Base-by-base conservation (phyloP, 352 stramenopile genomes). In the Elongisporangium undulatum region DNA sequence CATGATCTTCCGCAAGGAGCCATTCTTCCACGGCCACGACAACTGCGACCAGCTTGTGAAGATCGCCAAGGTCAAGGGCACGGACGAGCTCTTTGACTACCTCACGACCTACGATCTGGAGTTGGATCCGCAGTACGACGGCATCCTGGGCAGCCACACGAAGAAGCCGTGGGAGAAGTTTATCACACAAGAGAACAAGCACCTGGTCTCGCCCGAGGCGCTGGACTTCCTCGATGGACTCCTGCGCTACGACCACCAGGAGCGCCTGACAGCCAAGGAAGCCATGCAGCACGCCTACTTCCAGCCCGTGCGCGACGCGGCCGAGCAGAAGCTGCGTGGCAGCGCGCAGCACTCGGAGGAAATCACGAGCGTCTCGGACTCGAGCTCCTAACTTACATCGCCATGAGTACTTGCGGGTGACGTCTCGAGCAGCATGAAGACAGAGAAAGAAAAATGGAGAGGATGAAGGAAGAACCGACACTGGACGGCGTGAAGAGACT, bases 1-100 rank as follows among this genome's bases (percentile, higher is more conserved):
- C n/a, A 99, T 99, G 97, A 98, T 99, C 69, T 99, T 99, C 79
- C 87, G 96, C 64, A 99, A 99, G 73, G 97, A 99, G 69, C 97
- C 97, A 6, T 99, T 99, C 71, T 99, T 99, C 78, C 96, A 99
- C 69, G 97, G 97, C 45, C 94, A 99, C 60, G 97, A 99, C 69
- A 99, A 99, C 73, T 99, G 98, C 69, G 97, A 99, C 79, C 97
- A 99, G 81, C 78, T 99, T 21, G 96, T 99, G 23, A 99, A 99
- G 77, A 99, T 99, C 67, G 96, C 94, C 58, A 99, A 99, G 75
- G 89, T 98, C 29, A 87, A 99, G 67, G 97, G 97, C 52, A 99
- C 97, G 8, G 97, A 99, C 67, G 97, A 99, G 75, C 82, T 99
- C 16, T 98, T 98, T 53, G 91, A 98, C 68, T 99, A 99, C 78